Conservation (phyloP, 495 filamentous ascomycete genomes). For the Monascus purpureus region DNA sequence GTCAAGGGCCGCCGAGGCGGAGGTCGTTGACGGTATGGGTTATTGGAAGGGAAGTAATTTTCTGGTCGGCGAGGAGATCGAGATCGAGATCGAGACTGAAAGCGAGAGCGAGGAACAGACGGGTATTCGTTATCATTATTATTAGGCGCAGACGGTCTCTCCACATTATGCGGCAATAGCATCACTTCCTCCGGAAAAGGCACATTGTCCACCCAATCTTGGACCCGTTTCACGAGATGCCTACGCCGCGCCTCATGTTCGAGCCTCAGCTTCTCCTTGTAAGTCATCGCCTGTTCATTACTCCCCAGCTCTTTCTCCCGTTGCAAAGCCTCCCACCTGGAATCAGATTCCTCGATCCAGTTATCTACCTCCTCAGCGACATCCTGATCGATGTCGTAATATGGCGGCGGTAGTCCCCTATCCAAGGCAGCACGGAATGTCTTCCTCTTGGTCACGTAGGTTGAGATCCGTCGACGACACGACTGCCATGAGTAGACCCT, state of each 20-base stretch:
- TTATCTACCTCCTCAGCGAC: too few species aligned
- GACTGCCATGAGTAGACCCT: slow-evolving; percentile 12
- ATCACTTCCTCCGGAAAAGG: slow-evolving; percentile 8
- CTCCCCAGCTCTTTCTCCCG: slow-evolving; percentile 1
- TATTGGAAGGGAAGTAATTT: neutral
- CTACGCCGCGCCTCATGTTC: neutral
- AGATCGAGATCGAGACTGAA: slow-evolving; percentile 2
- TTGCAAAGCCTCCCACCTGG: slow-evolving; percentile 1
- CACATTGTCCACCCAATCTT: slow-evolving; percentile 10
- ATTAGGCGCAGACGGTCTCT: too few species aligned
- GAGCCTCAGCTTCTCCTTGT: neutral
- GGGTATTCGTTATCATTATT: too few species aligned
- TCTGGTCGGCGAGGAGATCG: slow-evolving; percentile 1
- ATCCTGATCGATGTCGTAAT: neutral
- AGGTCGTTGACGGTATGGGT: slow-evolving; percentile 1
- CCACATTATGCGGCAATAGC: neutral
- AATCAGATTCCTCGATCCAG: slow-evolving; percentile 6
- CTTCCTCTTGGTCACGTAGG: slow-evolving; percentile 5
- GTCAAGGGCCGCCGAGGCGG: neutral
- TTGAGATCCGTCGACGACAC: slow-evolving; percentile 11
- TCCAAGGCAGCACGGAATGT: slow-evolving; percentile 3
- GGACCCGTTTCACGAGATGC: too few species aligned
- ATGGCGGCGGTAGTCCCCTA: neutral
- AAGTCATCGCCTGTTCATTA: neutral
- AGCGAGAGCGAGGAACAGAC: too few species aligned